phyloP scores from a whole-genome alignment of 148 eudicot species.

The Drosera capensis region DNA sequence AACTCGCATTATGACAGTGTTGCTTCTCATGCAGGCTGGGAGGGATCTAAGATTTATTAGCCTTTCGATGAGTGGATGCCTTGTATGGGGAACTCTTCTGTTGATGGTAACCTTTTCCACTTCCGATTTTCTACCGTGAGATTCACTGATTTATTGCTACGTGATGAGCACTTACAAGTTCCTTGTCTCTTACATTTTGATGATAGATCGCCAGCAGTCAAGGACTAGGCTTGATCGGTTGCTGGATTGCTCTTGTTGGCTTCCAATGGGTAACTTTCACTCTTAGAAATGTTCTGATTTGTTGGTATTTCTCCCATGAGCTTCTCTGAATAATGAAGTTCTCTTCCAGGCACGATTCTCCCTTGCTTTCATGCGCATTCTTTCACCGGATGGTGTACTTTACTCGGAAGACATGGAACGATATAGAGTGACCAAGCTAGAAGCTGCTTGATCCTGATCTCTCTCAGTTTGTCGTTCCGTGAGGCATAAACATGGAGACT shows the following conservation, averaged over 20 bases:
- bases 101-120: constrained; percentile 39
- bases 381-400: constrained; percentile 48
- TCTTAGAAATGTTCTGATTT: background rate
- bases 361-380: constrained; percentile 41
- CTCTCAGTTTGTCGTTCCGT: no score
- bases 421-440: constrained; percentile 23
- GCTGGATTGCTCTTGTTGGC: constrained; percentile 38
- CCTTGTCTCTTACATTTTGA: background rate
- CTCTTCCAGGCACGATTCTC: constrained; percentile 10
- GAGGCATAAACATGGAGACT: no score
- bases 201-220: constrained; percentile 23
- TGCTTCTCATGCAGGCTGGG: constrained; percentile 57
- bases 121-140: background rate
- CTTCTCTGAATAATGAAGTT: background rate
- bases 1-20: background rate
- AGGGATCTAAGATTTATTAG: constrained; percentile 73
- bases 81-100: constrained; percentile 48
- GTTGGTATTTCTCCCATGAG: background rate
- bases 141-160: background rate
- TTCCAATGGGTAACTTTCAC: constrained; percentile 33
- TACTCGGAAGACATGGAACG: constrained; percentile 32
- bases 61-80: constrained; percentile 59
- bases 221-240: constrained; percentile 28
- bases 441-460: no score
- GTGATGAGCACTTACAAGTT: background rate